A percentile compares a stretch with the other conserved stretches of the same genome.
Evolutionary conservation across 306 rosid species (phyloP).

Genomic region (Quercus robur): DNA sequence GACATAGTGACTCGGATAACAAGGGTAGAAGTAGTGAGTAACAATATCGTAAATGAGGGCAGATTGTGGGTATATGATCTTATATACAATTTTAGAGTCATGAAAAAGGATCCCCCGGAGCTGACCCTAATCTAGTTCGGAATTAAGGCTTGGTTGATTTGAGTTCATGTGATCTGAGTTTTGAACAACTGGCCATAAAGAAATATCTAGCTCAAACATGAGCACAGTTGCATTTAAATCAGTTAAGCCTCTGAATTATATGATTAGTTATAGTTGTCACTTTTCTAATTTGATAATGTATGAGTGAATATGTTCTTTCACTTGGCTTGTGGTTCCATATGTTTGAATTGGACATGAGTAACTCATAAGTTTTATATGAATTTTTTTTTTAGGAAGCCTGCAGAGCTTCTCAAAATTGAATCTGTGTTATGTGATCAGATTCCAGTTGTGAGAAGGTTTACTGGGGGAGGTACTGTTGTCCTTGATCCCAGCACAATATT

Average conservation of each 20-base stretch:
- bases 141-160: not conserved
- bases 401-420: conserved; percentile 62
- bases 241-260: not conserved
- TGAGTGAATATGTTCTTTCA: not conserved
- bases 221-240: not conserved
- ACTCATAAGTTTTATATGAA: conserved; percentile 11
- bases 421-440: conserved; percentile 67
- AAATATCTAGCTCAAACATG: not conserved
- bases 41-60: not conserved
- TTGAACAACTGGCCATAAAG: not conserved
- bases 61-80: not conserved
- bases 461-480: conserved; percentile 93
- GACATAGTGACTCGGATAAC: not conserved
- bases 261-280: not conserved
- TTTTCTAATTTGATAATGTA: not conserved
- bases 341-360: not conserved
- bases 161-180: not conserved
- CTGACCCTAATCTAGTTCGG: not conserved
- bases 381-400: conserved; percentile 57
- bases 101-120: not conserved
- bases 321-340: not conserved
- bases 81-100: not conserved
- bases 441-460: conserved; percentile 83
- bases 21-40: not conserved
- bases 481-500: conserved; percentile 72